A percentile compares a stretch with the other conserved stretches of the same genome.
Evolutionary conservation across 345 rosid genomes (phyloP).

Genomic region (Gossypium rotundifolium): DNA sequence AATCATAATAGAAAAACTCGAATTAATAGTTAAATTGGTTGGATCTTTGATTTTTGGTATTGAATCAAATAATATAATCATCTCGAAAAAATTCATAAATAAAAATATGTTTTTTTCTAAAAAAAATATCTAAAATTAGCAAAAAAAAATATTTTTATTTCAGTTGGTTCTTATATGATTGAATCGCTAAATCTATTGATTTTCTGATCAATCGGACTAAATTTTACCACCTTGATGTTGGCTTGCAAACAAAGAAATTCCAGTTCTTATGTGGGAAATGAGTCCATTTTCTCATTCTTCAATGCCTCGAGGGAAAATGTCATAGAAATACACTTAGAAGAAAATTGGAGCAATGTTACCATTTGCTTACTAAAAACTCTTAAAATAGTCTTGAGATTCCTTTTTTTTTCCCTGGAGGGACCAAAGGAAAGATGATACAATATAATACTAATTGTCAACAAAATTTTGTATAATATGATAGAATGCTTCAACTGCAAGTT

Average conservation of each 20-base stretch:
- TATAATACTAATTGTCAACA: background rate
- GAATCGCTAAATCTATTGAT: too few relatives aligned
- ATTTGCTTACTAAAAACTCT: background rate
- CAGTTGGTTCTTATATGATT: too few relatives aligned
- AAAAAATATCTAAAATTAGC: too few relatives aligned
- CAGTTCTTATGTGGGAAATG: background rate
- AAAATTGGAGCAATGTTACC: background rate
- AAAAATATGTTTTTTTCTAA: too few relatives aligned
- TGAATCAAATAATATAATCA: too few relatives aligned
- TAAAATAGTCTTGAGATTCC: background rate
- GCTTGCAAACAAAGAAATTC: background rate
- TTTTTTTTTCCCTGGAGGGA: background rate
- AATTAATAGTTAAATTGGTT: too few relatives aligned
- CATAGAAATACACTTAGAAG: background rate
- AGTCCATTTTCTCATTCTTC: background rate
- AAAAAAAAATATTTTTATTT: too few relatives aligned
- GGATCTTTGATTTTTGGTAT: too few relatives aligned
- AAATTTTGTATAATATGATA: background rate
- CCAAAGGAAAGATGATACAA: background rate
- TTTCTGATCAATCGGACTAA: too few relatives aligned
- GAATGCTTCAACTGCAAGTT: background rate
- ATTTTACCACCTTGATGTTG: background rate
- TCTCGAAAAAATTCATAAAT: too few relatives aligned
- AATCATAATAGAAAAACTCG: too few relatives aligned
- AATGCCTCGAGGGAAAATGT: background rate